Evolutionary conservation across 176 grass and related monocot species (phyloP).

Genomic region (Triticum timopheevii): DNA sequence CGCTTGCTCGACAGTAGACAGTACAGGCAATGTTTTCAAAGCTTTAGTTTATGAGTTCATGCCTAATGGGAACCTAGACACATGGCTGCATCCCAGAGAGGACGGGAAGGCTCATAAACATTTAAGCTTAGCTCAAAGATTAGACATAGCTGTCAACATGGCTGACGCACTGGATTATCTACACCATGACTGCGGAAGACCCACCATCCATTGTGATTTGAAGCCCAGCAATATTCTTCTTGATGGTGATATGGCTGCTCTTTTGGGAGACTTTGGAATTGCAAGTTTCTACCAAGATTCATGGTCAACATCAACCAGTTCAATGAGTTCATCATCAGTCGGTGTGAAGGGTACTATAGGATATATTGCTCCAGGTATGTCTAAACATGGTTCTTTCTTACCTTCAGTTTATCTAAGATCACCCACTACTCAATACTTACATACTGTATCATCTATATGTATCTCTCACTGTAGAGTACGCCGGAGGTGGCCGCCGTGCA

Average conservation of each 20-base stretch:
- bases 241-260: constrained; percentile 39
- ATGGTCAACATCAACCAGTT: background rate
- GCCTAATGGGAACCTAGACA: constrained; percentile 52
- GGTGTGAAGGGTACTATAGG: constrained; percentile 46
- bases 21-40: constrained; percentile 31
- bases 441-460: too few species aligned
- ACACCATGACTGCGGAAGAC: constrained; percentile 4
- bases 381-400: background rate
- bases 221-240: constrained; percentile 48
- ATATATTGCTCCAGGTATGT: constrained; percentile 30
- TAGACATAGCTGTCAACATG: constrained; percentile 19
- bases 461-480: background rate
- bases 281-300: constrained; percentile 15
- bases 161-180: constrained; percentile 45
- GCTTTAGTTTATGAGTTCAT: constrained; percentile 58
- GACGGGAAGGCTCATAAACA: constrained; percentile 1
- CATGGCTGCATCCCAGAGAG: constrained; percentile 35
- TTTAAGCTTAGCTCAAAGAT: constrained; percentile 23
- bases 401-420: background rate
- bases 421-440: too few species aligned
- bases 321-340: background rate
- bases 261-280: constrained; percentile 50
- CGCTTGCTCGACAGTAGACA: background rate
- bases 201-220: constrained; percentile 45
- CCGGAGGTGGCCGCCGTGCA: background rate